These are phyloP conservation scores for Fusarium haematococcum DNA, from an alignment of 2,329 filamentous ascomycete species.

Conservation along the genomic window DNA sequence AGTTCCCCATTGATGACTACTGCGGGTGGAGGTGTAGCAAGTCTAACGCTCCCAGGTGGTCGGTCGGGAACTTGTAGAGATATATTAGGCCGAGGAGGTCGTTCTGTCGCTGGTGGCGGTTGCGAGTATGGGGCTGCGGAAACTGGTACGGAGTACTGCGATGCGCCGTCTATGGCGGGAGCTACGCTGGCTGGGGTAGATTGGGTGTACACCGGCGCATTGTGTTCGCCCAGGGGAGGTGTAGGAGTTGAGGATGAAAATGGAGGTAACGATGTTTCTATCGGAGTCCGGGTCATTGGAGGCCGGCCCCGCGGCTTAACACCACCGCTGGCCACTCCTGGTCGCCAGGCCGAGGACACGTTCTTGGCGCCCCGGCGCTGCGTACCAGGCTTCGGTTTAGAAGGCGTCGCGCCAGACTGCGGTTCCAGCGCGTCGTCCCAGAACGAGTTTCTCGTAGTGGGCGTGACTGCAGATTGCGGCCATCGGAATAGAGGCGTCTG, in stretches of 20 bases:
- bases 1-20: slow-evolving; percentile 38
- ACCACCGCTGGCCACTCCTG: slow-evolving; percentile 68
- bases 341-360: slow-evolving; percentile 91
- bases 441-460: slow-evolving; percentile 64
- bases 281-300: slow-evolving; percentile 71
- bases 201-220: slow-evolving; percentile 11
- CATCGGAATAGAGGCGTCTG: slow-evolving; percentile 76
- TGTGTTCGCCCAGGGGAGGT: slow-evolving; percentile 19
- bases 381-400: slow-evolving; percentile 59
- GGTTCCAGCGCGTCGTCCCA: slow-evolving; percentile 73
- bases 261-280: slow-evolving; percentile 61
- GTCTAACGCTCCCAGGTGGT: slow-evolving; percentile 68
- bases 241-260: slow-evolving; percentile 23
- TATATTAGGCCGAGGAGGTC: slow-evolving; percentile 53
- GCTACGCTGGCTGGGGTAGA: slow-evolving; percentile 2
- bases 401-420: slow-evolving; percentile 79
- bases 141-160: slow-evolving; percentile 11
- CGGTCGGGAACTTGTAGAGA: slow-evolving; percentile 62
- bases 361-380: slow-evolving; percentile 81
- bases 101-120: slow-evolving; percentile 22
- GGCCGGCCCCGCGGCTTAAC: slow-evolving; percentile 85
- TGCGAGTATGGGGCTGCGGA: slow-evolving; percentile 18
- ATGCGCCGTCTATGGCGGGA: neutral
- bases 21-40: slow-evolving; percentile 67
- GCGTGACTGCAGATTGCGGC: slow-evolving; percentile 83